Evolutionary conservation across 2,329 filamentous ascomycete genomes (phyloP), one percentile per base, ranked within the genome.

Genomic region (Dothistroma pini): DNA sequence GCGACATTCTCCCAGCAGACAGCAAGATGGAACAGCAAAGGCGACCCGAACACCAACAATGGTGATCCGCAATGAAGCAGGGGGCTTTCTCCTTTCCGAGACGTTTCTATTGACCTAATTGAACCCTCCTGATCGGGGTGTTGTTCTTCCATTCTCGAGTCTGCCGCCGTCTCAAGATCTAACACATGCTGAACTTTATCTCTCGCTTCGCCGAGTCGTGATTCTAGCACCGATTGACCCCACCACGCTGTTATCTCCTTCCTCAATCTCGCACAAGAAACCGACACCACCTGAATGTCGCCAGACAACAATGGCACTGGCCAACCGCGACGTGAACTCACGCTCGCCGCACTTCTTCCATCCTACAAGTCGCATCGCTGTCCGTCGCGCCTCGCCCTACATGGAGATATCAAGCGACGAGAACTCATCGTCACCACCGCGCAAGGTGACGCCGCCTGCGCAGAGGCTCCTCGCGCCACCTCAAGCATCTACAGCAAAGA

Each of bases 401-500:
- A 57, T 57, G 16, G 21, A 22, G 14, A 16, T 57, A 1, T 31
- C 34, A 22, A 44, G 35, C 29, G 19, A 34, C 29, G 55, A 57
- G 32, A 34, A 57, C 29, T 9, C 35, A 21, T 50, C 55, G n/a
- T 41, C 55, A 14, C 55, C 55, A 38, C 44, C 55, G n/a, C 55
- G 55, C 22, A 57, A 48, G 44, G 5, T 34, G 4, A 21, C 44
- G 14, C 55, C 55, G 14, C 32, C 55, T 3, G 48, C 54, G 21
- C 38, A 56, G 54, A 35, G 53, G 19, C 49, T 56, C 14, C 52
- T 71, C 31, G 61, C 67, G 12, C 64, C 64, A 14, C 70, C 71
- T 11, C 69, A 68, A 47, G 61, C 70, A 14, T 72, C 71, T n/a
- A 63, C 67, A 3, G 65, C 67, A 8, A 70, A 67, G 54, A 58